Base-by-base conservation (phyloP, 495 filamentous ascomycete species). In the Aspergillus carlsbadensis region DNA sequence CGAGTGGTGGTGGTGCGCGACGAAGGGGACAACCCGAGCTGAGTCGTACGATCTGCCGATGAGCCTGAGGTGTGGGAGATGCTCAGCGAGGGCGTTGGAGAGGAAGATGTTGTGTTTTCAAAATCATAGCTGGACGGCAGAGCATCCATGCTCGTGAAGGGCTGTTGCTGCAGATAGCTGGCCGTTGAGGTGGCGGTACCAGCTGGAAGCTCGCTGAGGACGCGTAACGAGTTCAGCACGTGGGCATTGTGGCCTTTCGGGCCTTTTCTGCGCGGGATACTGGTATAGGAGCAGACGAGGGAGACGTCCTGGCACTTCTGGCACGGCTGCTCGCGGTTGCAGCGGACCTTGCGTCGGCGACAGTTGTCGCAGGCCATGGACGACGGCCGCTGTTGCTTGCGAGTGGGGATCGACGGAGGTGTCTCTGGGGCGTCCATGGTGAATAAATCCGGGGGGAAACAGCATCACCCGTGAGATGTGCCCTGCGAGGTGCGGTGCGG, bases 351-450 rank as follows among this genome's bases (percentile, higher is more conserved):
- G 45, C 45, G 45, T 33, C 45, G 45, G 45, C 45, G 45, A 31
- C 45, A 48, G 45, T 48, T 48, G 45, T 48, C 45, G 26, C 45
- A 48, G 45, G 45, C 45, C 45, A 48, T 48, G 21, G 45, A 24
- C 6, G 45, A 29, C 45, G n/a, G 26, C 33, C 45, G 45, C 45
- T 45, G 17, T 24, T 48, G 22, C 17, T 24, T 26, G n/a, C n/a
- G n/a, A n/a, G n/a, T n/a, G 22, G 22, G n/a, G 21, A 13, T 24
- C 4, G 42, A 14, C 10, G 42, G 11, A 45, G n/a, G 42, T 18
- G 42, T 3, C 21, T 48, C 45, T 48, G 45, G 21, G 45, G 22
- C 13, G 2, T 48, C 22, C 45, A 48, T 48, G 2, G 2, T 48
- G 26, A 48, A 31, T 31, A 37, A n/a, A n/a, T n/a, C n/a, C 35